Evolutionary conservation across 768 basidiomycete genomes (phyloP).

Genomic region (Clavulina sp.): DNA sequence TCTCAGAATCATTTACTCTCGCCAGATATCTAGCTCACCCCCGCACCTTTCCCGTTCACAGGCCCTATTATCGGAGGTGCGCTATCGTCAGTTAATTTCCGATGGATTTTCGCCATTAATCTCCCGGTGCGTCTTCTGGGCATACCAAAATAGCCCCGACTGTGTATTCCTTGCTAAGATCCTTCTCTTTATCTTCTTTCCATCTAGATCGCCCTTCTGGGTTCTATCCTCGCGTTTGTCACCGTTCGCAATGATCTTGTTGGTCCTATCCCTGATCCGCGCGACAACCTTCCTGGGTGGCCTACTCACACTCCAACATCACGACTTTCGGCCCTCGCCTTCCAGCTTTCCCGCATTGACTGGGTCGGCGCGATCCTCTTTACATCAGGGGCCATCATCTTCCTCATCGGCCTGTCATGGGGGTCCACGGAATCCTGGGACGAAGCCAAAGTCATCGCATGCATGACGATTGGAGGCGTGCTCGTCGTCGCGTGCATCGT

Average conservation of each 20-base stretch:
- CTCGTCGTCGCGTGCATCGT: constrained; percentile 23
- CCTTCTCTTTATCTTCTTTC: neutral
- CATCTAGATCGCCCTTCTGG: constrained; percentile 14
- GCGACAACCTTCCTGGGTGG: neutral
- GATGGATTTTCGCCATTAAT: constrained; percentile 42
- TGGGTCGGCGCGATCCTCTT: constrained; percentile 32
- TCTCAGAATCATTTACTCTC: no score
- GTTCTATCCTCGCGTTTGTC: constrained; percentile 25
- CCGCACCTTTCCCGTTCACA: constrained; percentile 14
- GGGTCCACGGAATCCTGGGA: constrained; percentile 28
- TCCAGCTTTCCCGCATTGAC: constrained; percentile 25
- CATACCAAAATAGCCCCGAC: no score
- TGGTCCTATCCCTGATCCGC: constrained; percentile 8
- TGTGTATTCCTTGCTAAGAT: neutral
- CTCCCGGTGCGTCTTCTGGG: constrained; percentile 24
- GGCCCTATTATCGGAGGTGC: constrained; percentile 30
- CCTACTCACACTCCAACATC: constrained; percentile 1
- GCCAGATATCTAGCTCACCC: neutral
- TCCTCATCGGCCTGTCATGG: constrained; percentile 36
- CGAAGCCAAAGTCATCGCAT: constrained; percentile 27
- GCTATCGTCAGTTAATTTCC: constrained; percentile 25
- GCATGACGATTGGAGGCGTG: constrained; percentile 28
- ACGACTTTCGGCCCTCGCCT: constrained; percentile 3
- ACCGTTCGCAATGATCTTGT: constrained; percentile 21
- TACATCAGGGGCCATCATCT: constrained; percentile 25